These are phyloP conservation scores for Exophiala mesophila DNA, from an alignment of 2,329 filamentous ascomycete genomes.

Conservation along the genomic window DNA sequence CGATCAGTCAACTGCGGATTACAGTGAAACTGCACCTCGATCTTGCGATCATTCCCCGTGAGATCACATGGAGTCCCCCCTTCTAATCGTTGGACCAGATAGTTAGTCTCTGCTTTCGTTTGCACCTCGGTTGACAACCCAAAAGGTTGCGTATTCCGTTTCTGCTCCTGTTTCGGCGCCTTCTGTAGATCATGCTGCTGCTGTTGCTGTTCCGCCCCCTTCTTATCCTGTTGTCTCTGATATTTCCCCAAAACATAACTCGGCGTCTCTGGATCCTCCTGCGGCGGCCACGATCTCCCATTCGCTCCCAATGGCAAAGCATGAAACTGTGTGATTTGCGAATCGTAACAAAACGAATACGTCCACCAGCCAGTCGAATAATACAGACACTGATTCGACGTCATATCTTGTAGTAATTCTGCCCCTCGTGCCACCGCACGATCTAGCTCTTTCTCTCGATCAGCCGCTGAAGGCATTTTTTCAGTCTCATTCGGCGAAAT, in stretches of 20 bases:
- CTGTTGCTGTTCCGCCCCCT: slow-evolving; percentile 23
- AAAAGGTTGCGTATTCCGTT: slow-evolving; percentile 29
- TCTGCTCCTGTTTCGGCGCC: slow-evolving; percentile 22
- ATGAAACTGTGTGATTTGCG: slow-evolving; percentile 85
- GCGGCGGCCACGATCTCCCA: slow-evolving; percentile 63
- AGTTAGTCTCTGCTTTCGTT: slow-evolving; percentile 76
- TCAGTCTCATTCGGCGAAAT: slow-evolving; percentile 60
- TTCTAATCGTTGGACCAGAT: slow-evolving; percentile 75
- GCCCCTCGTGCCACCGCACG: slow-evolving; percentile 73
- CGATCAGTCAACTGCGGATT: slow-evolving; percentile 69
- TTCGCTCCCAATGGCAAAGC: slow-evolving; percentile 67
- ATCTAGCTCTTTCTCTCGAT: slow-evolving; percentile 73
- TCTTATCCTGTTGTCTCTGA: slow-evolving; percentile 7
- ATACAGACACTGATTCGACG: slow-evolving; percentile 71
- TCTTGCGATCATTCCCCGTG: slow-evolving; percentile 72
- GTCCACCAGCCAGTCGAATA: slow-evolving; percentile 89
- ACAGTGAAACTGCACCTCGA: slow-evolving; percentile 77
- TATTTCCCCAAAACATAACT: slow-evolving; percentile 73
- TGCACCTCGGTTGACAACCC: slow-evolving; percentile 59
- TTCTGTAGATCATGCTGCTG: slow-evolving; percentile 28
- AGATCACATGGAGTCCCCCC: slow-evolving; percentile 81
- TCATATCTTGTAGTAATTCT: slow-evolving; percentile 72
- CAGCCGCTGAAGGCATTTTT: slow-evolving; percentile 56
- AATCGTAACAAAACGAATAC: slow-evolving; percentile 89
- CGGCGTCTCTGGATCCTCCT: slow-evolving; percentile 68